A percentile compares a stretch with the other conserved stretches of the same genome.
These are phyloP conservation scores for Zygoascus meyerae DNA, from an alignment of 1,139 yeast genomes.

Conservation along the genomic window DNA sequence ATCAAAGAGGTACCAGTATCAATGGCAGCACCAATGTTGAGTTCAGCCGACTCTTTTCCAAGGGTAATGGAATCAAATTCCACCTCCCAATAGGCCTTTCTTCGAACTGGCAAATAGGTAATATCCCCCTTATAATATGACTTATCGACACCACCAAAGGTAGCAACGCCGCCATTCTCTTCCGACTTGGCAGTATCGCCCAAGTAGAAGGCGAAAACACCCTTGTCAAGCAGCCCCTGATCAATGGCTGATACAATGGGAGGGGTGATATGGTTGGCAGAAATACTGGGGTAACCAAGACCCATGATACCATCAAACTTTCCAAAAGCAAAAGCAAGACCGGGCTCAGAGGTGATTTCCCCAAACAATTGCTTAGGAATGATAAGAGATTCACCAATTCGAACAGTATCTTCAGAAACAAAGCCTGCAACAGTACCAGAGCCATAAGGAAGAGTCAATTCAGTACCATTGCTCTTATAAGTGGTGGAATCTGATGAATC, in stretches of 20 bases:
- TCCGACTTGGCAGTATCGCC: conserved; percentile 68
- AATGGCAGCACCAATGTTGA: conserved; percentile 91
- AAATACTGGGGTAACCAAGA: conserved; percentile 83
- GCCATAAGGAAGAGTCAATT: conserved; percentile 82
- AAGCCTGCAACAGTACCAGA: conserved; percentile 90
- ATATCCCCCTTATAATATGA: conserved; percentile 70
- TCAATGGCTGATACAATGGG: conserved; percentile 87
- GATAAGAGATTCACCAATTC: conserved; percentile 66
- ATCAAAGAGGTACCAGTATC: conserved; percentile 97
- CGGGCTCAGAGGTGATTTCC: conserved; percentile 96
- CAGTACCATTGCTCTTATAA: conserved; percentile 79
- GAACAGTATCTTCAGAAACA: conserved; percentile 75
- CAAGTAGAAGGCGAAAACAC: conserved; percentile 83
- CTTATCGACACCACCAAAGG: conserved; percentile 89
- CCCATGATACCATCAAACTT: conserved; percentile 95
- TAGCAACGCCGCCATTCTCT: conserved; percentile 76
- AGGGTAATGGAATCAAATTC: conserved; percentile 81
- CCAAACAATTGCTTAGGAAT: conserved; percentile 90
- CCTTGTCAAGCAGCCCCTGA: conserved; percentile 72
- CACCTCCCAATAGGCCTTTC: conserved; percentile 99
- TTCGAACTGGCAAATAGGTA: conserved; percentile 94
- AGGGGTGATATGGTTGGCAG: conserved; percentile 84
- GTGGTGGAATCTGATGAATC: conserved; percentile 75
- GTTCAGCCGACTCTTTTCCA: conserved; percentile 84
- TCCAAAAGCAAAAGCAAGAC: conserved; percentile 96